Evolutionary conservation across 208 protist species (phyloP).

Genomic region (Acanthamoeba polyphaga): DNA sequence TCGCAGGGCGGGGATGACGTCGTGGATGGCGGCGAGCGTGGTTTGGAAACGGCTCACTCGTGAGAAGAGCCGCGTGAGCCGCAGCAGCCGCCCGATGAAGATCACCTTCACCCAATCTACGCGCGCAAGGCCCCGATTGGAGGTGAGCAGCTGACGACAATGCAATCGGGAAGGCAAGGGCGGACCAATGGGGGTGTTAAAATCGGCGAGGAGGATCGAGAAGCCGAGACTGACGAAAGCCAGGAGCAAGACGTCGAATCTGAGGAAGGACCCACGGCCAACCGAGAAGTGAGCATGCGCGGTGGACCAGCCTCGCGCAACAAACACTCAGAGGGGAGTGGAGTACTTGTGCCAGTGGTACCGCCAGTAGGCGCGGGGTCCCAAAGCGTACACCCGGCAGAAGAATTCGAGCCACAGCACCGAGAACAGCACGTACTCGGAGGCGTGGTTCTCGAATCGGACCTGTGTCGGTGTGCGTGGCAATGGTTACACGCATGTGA

Average conservation of each 20-base stretch:
- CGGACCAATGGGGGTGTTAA: neutral
- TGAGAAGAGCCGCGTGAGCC: neutral
- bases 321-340: neutral
- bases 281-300: too few relatives aligned
- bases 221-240: neutral
- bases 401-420: slow-evolving; percentile 34
- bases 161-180: neutral
- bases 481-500: too few relatives aligned
- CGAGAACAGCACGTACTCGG: slow-evolving; percentile 45
- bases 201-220: neutral
- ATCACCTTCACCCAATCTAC: slow-evolving; percentile 34
- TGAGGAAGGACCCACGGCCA: neutral
- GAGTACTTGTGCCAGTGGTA: slow-evolving; percentile 56
- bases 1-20: slow-evolving; percentile 19
- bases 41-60: neutral
- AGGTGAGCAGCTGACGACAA: too few relatives aligned
- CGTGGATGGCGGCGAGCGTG: neutral
- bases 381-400: neutral
- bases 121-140: neutral
- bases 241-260: neutral
- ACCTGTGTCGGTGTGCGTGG: neutral
- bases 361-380: slow-evolving; percentile 6
- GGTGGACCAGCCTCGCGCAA: too few relatives aligned
- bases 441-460: slow-evolving; percentile 19
- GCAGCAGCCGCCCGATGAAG: slow-evolving; percentile 30